Conservation (phyloP, 129 eudicot genomes). For the Cynara cardunculus region DNA sequence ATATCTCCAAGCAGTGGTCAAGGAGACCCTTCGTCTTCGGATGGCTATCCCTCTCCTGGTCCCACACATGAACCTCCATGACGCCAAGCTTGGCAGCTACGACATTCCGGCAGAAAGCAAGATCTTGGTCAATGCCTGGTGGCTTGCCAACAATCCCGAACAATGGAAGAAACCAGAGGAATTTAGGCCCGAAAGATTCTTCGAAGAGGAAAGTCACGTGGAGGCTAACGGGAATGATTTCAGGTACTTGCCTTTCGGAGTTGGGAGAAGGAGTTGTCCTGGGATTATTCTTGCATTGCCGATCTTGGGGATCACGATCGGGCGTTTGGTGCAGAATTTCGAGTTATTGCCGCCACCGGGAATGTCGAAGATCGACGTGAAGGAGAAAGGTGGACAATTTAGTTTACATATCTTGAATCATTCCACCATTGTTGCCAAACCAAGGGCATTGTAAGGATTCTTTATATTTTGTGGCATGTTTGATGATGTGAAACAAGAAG, state of each 20-base stretch:
- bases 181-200: conserved; percentile 37
- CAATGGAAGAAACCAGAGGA: conserved; percentile 44
- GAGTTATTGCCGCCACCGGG: conserved; percentile 45
- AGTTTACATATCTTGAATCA: conserved; percentile 41
- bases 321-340: conserved; percentile 41
- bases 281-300: conserved; percentile 42
- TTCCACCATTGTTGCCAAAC: conserved; percentile 37
- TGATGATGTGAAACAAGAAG: conserved; percentile 15
- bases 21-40: conserved; percentile 38
- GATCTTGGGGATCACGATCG: conserved; percentile 37
- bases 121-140: conserved; percentile 43
- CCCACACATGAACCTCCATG: conserved; percentile 39
- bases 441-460: conserved; percentile 24
- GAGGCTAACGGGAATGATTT: conserved; percentile 45
- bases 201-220: conserved; percentile 44
- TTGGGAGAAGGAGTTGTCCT: conserved; percentile 47
- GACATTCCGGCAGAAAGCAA: conserved; percentile 41
- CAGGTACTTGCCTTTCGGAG: conserved; percentile 41
- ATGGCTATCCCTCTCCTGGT: conserved; percentile 40
- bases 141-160: conserved; percentile 41
- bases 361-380: conserved; percentile 24
- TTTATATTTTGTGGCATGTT: conserved; percentile 5
- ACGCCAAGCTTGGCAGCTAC: conserved; percentile 30
- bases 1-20: conserved; percentile 41
- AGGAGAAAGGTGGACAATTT: conserved; percentile 45